These are phyloP conservation scores for Pascua sp. DNA, from an alignment of 1,284 basidiomycete genomes.

Conservation along the genomic window DNA sequence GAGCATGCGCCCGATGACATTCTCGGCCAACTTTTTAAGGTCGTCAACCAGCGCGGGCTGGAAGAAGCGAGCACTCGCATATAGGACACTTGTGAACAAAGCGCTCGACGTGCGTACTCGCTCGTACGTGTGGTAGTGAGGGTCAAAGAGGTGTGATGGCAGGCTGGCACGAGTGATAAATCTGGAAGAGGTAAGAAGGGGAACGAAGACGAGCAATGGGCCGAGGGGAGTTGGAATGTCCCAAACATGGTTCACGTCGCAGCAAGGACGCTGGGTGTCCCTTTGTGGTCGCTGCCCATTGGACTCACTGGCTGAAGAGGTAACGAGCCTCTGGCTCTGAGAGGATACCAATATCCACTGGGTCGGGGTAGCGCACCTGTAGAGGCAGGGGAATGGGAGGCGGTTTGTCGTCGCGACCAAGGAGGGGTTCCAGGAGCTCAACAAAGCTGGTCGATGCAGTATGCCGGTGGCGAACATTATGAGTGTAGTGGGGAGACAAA, in stretches of 20 bases:
- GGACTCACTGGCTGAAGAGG: conserved; percentile 12
- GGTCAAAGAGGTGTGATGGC: conserved; percentile 7
- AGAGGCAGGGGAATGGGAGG: background rate
- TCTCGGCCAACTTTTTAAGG: conserved; percentile 13
- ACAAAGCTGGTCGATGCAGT: background rate
- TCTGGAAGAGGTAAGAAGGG: background rate
- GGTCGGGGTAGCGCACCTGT: background rate
- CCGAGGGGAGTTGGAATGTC: background rate
- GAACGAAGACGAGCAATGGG: background rate
- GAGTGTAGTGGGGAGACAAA: too few species aligned
- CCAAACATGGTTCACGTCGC: too few species aligned
- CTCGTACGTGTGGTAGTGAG: conserved; percentile 14
- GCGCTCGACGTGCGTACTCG: background rate
- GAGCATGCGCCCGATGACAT: conserved; percentile 16
- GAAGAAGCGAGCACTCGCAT: conserved; percentile 20
- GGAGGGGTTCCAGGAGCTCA: conserved; percentile 6
- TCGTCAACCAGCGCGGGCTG: conserved; percentile 14
- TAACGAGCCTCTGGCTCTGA: conserved; percentile 7
- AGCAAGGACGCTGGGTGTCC: too few species aligned
- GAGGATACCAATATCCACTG: conserved; percentile 4
- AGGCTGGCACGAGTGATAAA: background rate
- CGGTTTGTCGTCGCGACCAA: conserved; percentile 1
- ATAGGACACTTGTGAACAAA: conserved; percentile 27
- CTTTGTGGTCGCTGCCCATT: too few species aligned
- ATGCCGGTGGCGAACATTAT: too few species aligned